Percentiles rank a stretch among this genome's conserved stretches.
These are phyloP conservation scores for Ophiostoma triangulosporum DNA, from an alignment of 2,329 filamentous ascomycete genomes.

Conservation along the genomic window DNA sequence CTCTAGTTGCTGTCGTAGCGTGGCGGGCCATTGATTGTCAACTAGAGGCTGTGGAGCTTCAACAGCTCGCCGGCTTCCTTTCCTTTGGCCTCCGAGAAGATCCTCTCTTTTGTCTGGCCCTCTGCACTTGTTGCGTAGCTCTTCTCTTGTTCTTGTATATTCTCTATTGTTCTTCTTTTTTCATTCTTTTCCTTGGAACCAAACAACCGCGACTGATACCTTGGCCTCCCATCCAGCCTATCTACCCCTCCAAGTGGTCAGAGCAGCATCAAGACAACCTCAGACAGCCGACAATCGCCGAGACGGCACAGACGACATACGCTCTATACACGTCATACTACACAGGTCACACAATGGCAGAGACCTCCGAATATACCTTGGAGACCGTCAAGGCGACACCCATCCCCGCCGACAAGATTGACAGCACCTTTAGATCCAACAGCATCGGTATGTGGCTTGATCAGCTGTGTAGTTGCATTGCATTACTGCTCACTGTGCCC, in stretches of 20 bases:
- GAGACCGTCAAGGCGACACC: conserved; percentile 36
- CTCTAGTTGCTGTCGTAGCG: neutral
- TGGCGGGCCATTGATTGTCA: neutral
- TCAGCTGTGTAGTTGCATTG: neutral
- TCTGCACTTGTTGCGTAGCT: too few relatives aligned
- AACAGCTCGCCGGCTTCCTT: neutral
- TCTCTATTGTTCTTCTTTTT: neutral
- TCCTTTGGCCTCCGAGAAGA: neutral
- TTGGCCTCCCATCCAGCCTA: neutral
- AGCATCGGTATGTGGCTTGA: conserved; percentile 36
- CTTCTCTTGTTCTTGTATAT: neutral
- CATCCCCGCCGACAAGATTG: conserved; percentile 41
- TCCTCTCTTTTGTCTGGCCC: neutral
- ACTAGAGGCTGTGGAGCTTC: neutral
- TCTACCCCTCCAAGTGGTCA: neutral
- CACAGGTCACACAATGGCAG: conserved; percentile 6
- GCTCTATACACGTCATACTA: neutral
- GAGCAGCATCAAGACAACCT: neutral
- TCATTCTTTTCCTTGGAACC: neutral
- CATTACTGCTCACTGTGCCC: too few relatives aligned
- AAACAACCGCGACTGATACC: too few relatives aligned
- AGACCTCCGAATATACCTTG: conserved; percentile 38
- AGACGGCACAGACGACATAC: neutral
- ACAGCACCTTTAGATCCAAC: conserved; percentile 46
- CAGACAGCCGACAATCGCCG: neutral